Evolutionary conservation across 2,329 filamentous ascomycete species (phyloP), one percentile per base, ranked within the genome.

Genomic region (Huntiella omanensis): DNA sequence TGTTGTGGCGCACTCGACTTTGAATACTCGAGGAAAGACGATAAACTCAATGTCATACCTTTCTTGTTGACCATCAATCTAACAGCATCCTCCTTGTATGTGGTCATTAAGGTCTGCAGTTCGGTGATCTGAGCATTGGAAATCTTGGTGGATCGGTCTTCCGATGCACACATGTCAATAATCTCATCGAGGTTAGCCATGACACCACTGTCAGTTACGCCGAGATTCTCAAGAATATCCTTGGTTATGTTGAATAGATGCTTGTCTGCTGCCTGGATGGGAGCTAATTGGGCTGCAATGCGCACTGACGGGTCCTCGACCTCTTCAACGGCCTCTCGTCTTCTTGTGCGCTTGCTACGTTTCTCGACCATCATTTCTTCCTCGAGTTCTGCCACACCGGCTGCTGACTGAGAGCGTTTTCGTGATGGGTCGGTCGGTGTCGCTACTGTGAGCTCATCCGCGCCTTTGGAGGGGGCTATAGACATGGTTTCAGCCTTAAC

Each of bases 311-410:
- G 64, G 50, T 77, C 73, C 11, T 69, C 57, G 0, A 61, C 58
- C 42, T 75, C 74, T 33, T 72, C 73, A 8, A 69, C 64, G 3
- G 67, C 70, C 38, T 79, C 75, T 46, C 77, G 66, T 13, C 74
- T 69, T 40, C 77, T 68, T 28, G 75, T 75, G 43, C 77, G 65
- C 55, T 81, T 82, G 58, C 75, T 80, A 48, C 76, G 65, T 54
- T 78, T 80, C 45, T 72, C 70, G 8, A 71, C 66, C 2, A 62
- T 63, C 17, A 64, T 67, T 33, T 79, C 75, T 44, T 79, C 75
- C 5, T 76, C 73, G 0, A 59, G 64, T 2, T 78, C 75, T 0
- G 64, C 64, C 12, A 80, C 58, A 3, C 75, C 75, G 4, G 75
- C 75, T 28, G 62, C 60, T 8, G 75, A 80, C 50, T 79, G 75